Conservation (phyloP, 371 early-diverging fungal species). For the Mortierella sp. region DNA sequence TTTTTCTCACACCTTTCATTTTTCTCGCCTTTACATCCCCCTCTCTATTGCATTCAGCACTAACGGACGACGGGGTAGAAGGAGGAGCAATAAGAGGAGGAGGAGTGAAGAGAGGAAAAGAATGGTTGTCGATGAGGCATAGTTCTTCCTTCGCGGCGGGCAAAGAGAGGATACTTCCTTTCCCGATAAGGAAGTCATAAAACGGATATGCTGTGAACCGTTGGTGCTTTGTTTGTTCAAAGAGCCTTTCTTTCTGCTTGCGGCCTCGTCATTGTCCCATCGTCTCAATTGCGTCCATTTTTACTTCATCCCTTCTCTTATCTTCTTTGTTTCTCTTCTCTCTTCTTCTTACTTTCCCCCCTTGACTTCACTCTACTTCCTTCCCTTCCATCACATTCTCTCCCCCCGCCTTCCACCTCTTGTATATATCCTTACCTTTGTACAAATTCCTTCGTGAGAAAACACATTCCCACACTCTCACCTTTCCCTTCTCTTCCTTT, state of each 20-base stretch:
- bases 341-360: background rate
- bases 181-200: constrained; percentile 40
- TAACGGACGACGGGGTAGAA: background rate
- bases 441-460: constrained; percentile 5
- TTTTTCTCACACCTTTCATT: background rate
- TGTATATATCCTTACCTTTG: constrained; percentile 1
- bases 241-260: background rate
- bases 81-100: too few species aligned
- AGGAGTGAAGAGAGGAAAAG: background rate
- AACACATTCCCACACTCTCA: background rate
- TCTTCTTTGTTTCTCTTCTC: background rate
- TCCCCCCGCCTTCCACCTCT: background rate
- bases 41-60: too few species aligned
- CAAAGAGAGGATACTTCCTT: constrained; percentile 16
- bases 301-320: background rate
- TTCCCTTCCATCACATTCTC: background rate
- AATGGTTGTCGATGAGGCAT: background rate
- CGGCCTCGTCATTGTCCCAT: background rate
- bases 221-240: background rate
- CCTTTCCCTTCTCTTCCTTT: background rate
- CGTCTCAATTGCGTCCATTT: background rate
- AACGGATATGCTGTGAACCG: background rate
- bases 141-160: background rate
- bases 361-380: constrained; percentile 1
- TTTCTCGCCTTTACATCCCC: too few species aligned